Evolutionary conservation across 345 rosid species (phyloP).

Genomic region (Sonneratia caseolaris): DNA sequence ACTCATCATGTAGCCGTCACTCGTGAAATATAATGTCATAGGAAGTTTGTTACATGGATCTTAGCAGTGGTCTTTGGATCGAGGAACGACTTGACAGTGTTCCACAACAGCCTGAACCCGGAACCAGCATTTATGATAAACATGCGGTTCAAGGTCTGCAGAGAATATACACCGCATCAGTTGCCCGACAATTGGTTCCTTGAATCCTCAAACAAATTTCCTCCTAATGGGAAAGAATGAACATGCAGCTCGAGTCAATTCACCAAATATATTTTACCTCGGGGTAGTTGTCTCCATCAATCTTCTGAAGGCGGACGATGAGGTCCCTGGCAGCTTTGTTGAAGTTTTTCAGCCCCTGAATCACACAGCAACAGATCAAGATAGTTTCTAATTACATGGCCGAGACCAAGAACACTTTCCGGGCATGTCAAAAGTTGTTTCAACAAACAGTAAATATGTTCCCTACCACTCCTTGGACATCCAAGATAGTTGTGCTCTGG

Average conservation of each 20-base stretch:
- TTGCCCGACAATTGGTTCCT: no score
- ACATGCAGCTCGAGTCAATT: no score
- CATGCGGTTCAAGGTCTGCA: not conserved
- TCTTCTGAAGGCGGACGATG: not conserved
- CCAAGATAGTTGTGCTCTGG: conserved; percentile 1
- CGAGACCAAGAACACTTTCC: no score
- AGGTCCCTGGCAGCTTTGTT: not conserved
- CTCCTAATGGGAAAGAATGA: no score
- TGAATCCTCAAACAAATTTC: no score
- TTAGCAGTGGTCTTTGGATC: not conserved
- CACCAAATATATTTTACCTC: not conserved
- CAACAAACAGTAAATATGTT: no score
- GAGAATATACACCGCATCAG: not conserved
- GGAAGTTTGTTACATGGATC: not conserved
- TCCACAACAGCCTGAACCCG: not conserved
- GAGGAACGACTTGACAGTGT: not conserved
- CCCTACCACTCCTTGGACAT: conserved; percentile 24
- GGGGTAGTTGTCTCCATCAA: not conserved
- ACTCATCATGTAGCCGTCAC: no score
- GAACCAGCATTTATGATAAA: not conserved
- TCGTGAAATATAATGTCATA: no score
- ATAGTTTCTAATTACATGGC: no score
- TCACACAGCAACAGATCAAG: not conserved
- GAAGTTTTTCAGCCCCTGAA: not conserved
- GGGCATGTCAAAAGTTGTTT: no score